These are phyloP conservation scores for Thymus quinquecostatus DNA, from an alignment of 257 asterid species.

Conservation along the genomic window DNA sequence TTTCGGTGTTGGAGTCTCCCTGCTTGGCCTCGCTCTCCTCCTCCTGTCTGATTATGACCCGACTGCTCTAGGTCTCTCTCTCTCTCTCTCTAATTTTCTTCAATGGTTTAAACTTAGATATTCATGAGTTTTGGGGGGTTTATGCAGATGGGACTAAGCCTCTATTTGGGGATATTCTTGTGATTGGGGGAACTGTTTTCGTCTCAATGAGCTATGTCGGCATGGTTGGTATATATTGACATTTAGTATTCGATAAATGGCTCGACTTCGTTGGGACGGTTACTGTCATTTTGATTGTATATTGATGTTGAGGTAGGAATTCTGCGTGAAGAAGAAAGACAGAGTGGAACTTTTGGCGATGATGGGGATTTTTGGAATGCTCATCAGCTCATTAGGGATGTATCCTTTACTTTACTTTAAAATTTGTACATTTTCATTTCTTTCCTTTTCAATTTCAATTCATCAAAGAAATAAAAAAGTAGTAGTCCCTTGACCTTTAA, in stretches of 20 bases:
- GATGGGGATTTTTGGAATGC: conserved; percentile 63
- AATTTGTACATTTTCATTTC: no score
- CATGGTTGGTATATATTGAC: conserved; percentile 50
- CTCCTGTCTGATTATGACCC: conserved; percentile 58
- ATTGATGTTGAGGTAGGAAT: conserved; percentile 49
- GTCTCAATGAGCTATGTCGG: conserved; percentile 64
- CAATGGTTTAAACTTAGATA: no score
- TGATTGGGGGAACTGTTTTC: conserved; percentile 53
- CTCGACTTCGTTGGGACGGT: no score
- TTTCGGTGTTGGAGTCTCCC: conserved; percentile 56
- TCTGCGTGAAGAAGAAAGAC: conserved; percentile 66
- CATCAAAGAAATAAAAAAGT: no score
- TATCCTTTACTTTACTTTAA: conserved; percentile 49
- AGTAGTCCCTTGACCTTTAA: conserved; percentile 32
- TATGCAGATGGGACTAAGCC: conserved; percentile 66
- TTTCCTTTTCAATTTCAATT: no score
- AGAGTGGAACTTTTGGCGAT: conserved; percentile 62
- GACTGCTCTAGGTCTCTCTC: conserved; percentile 46
- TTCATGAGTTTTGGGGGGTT: no score
- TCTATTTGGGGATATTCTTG: conserved; percentile 64
- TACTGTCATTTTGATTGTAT: no score
- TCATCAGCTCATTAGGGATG: conserved; percentile 56
- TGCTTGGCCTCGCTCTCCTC: conserved; percentile 56
- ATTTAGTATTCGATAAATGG: no score
- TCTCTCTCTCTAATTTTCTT: not conserved